Conservation (phyloP, 1,139 yeast genomes). For the Saccharomyces hybrid region DNA sequence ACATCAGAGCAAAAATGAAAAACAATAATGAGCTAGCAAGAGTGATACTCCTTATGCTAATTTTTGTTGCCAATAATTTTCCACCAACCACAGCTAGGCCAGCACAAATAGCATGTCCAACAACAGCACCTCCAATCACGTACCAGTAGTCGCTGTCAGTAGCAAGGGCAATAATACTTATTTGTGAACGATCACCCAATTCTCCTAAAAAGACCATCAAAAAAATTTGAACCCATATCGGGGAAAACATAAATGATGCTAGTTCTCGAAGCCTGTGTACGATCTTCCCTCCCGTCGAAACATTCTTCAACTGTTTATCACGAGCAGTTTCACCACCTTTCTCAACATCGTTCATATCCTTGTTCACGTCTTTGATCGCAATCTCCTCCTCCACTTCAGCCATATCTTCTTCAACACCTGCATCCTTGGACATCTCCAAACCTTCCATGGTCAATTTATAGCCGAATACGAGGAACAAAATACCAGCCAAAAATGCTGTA, state of each 20-base stretch:
- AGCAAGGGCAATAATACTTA: slow-evolving; percentile 97
- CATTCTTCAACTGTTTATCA: slow-evolving; percentile 6
- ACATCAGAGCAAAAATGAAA: slow-evolving; percentile 71
- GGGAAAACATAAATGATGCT: slow-evolving; percentile 64
- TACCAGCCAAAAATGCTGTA: slow-evolving; percentile 77
- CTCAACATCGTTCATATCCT: slow-evolving; percentile 49
- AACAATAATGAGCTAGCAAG: slow-evolving; percentile 86
- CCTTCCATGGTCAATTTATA: slow-evolving; percentile 73
- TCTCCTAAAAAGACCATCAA: slow-evolving; percentile 95
- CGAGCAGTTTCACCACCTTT: slow-evolving; percentile 36
- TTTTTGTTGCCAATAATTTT: slow-evolving; percentile 76
- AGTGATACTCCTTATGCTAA: slow-evolving; percentile 87
- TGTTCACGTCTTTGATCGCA: slow-evolving; percentile 52
- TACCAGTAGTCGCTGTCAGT: slow-evolving; percentile 92
- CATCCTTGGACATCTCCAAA: slow-evolving; percentile 64
- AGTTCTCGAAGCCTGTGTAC: slow-evolving; percentile 38
- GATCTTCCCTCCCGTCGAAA: slow-evolving; percentile 7
- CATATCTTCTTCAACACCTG: slow-evolving; percentile 89
- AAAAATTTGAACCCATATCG: slow-evolving; percentile 93
- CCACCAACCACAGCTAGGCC: slow-evolving; percentile 94
- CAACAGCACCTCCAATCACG: slow-evolving; percentile 80
- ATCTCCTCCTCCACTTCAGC: slow-evolving; percentile 96
- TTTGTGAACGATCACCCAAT: slow-evolving; percentile 98
- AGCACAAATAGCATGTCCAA: slow-evolving; percentile 90
- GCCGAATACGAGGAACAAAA: slow-evolving; percentile 79